Evolutionary conservation across 176 grass and related monocot species (phyloP), one percentile per base, ranked within the genome.

Genomic region (Calamus simplicifolius): DNA sequence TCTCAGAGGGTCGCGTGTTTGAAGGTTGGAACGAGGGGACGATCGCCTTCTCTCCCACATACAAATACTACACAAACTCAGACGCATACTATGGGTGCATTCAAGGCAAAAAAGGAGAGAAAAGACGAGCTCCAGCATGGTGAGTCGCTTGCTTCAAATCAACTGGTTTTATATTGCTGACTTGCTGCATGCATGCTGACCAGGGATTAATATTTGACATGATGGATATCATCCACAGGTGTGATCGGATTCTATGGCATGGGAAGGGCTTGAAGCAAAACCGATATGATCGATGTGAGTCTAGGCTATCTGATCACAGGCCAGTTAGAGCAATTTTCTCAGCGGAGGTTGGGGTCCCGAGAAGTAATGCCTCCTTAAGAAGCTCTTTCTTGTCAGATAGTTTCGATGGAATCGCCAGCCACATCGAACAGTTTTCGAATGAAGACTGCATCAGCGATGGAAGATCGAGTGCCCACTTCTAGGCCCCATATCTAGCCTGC

Each of bases 71-170:
- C 61, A 75, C 75, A 0, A 74, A 90, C 72, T 90, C 87, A 5
- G 82, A 90, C 67, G 48, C 61, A 18, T 90, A 90, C 58, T 82
- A 85, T 62, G 82, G 82, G 54, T 73, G 58, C 78, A 67, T 35
- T 17, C 51, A 16, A 25, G 19, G 67, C 6, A 59, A n/a, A 29
- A 76, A 73, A 16, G 82, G 59, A 29, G 75, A 85, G 19, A 90
- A 90, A 77, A 80, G 79, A 13, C 87, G 87, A 49, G 79, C 87
- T 66, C 87, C 87, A 27, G 87, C 87, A 52, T 90, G 87, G 87
- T 80, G 43, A 80, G 49, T 52, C 1, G 43, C 19, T 4, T 19
- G 19, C 21, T 12, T 23, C 23, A 52, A 43, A 43, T 8, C 35
- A 12, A 43, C 12, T 43, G 12, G 8, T 12, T 43, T 43, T 1